A percentile compares a stretch with the other conserved stretches of the same genome.
These are phyloP conservation scores for Endothia cerciana DNA, from an alignment of 2,329 filamentous ascomycete species.

Conservation along the genomic window DNA sequence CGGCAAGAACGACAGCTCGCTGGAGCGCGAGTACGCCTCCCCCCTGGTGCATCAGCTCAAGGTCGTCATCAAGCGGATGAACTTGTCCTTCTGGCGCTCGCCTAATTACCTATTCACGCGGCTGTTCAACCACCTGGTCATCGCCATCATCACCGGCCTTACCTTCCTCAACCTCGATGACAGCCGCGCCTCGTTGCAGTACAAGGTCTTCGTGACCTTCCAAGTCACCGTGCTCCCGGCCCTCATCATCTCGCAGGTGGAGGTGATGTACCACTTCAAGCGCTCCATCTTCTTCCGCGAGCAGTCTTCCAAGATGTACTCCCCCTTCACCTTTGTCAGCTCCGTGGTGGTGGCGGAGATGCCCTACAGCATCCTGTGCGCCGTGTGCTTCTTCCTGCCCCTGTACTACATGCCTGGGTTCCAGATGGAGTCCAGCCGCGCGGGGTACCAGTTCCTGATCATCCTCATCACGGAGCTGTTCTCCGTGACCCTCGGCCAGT, in stretches of 20 bases:
- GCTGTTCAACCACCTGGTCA: conserved; percentile 80
- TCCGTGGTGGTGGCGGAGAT: conserved; percentile 83
- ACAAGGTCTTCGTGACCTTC: conserved; percentile 89
- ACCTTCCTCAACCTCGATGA: conserved; percentile 79
- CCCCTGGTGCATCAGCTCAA: conserved; percentile 79
- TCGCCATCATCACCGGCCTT: conserved; percentile 78
- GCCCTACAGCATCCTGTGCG: conserved; percentile 81
- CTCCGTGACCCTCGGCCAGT: conserved; percentile 78
- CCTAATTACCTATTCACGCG: conserved; percentile 90
- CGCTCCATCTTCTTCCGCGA: conserved; percentile 86
- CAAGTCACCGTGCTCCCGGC: conserved; percentile 84
- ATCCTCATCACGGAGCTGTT: conserved; percentile 83
- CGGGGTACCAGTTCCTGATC: conserved; percentile 88
- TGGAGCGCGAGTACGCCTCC: conserved; percentile 80
- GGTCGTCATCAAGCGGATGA: conserved; percentile 72
- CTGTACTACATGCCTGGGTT: conserved; percentile 86
- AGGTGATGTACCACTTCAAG: conserved; percentile 81
- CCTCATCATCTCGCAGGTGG: conserved; percentile 80
- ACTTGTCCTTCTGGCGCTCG: conserved; percentile 81
- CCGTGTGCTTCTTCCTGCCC: conserved; percentile 79
- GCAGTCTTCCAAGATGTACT: conserved; percentile 84
- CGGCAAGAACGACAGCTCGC: conserved; percentile 49
- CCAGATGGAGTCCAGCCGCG: conserved; percentile 62
- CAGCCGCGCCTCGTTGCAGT: conserved; percentile 76
- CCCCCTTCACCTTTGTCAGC: conserved; percentile 74